Conservation (phyloP, 345 rosid species). For the Salix viminalis region DNA sequence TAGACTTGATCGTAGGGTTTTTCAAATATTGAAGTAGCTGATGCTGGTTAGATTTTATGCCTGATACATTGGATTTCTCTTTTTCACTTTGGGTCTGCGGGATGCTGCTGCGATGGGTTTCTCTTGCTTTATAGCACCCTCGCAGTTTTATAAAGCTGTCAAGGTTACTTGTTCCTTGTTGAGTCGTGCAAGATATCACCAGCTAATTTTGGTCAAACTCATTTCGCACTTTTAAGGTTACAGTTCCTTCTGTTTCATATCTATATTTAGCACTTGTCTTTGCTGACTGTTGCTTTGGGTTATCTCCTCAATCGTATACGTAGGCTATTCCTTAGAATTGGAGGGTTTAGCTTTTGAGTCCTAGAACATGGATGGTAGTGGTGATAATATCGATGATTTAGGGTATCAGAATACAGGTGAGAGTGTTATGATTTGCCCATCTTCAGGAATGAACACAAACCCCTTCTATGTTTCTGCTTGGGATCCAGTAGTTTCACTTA, state of each 20-base stretch:
- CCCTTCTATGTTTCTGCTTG: slow-evolving; percentile 70
- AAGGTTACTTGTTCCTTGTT: slow-evolving; percentile 58
- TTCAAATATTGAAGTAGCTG: slow-evolving; percentile 40
- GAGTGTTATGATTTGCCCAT: slow-evolving; percentile 34
- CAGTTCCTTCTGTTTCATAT: slow-evolving; percentile 17
- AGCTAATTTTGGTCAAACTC: slow-evolving; percentile 47
- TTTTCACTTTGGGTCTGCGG: slow-evolving; percentile 39
- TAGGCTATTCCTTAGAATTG: slow-evolving; percentile 21
- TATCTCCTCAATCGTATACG: slow-evolving; percentile 13
- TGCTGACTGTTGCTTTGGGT: slow-evolving; percentile 18
- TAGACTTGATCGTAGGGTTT: slow-evolving; percentile 32
- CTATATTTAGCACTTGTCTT: slow-evolving; percentile 23
- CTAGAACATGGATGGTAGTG: slow-evolving; percentile 39
- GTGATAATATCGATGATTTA: slow-evolving; percentile 48
- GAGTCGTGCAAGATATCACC: slow-evolving; percentile 64
- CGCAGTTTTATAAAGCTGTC: slow-evolving; percentile 64
- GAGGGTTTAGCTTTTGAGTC: slow-evolving; percentile 30
- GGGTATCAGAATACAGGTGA: slow-evolving; percentile 48
- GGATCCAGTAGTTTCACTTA: slow-evolving; percentile 59
- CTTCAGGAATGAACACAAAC: slow-evolving; percentile 40
- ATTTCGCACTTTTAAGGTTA: slow-evolving; percentile 25
- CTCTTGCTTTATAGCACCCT: slow-evolving; percentile 44
- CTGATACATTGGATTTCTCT: slow-evolving; percentile 43
- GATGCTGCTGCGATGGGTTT: slow-evolving; percentile 46
- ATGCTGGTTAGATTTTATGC: slow-evolving; percentile 63